Evolutionary conservation across 768 basidiomycete genomes (phyloP), one percentile per base, ranked within the genome.

Genomic region (Xerocomellus amylosporus): DNA sequence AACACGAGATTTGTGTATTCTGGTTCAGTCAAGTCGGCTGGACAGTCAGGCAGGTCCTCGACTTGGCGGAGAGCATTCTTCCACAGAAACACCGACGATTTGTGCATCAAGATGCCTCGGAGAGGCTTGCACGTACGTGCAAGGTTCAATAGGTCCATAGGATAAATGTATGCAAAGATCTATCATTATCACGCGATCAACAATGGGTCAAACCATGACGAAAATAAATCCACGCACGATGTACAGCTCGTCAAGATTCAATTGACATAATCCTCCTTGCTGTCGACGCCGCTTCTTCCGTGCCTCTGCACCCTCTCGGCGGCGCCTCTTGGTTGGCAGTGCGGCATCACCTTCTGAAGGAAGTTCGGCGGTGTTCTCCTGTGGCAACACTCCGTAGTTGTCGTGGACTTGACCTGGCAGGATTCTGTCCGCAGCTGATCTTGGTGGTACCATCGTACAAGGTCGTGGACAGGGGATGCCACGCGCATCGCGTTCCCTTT

Each of bases 1-100:
- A 64, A 82, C 26, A 71, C 71, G 38, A 82, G 73, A 53, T 70
- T 74, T 34, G 75, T 74, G 52, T 75, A 81, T 58, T 76, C 71
- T 0, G 73, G 63, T 68, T 82, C 80, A 24, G 59, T 67, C 56
- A 81, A 59, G 58, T 80, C 79, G 10, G 57, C 39, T 0, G 80
- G 81, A 54, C 77, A 77, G 15, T 64, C 51, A 4, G 80, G 81
- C 14, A 79, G 65, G 14, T 69, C 74, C 36, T 64, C 62, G 10
- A 77, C 64, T 46, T 68, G 71, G 15, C 56, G 58, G 28, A 77
- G 70, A 44, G 56, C 46, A 19, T 38, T 49, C 46, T 46, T 61
- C 70, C 71, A 57, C 58, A 71, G 46, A 55, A 68, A 54, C 60
- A 49, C 48, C 59, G 70, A 53, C 61, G 72, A 39, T 56, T 42